Evolutionary conservation across 768 basidiomycete genomes (phyloP).

Genomic region (Hortiboletus flavorubellus): DNA sequence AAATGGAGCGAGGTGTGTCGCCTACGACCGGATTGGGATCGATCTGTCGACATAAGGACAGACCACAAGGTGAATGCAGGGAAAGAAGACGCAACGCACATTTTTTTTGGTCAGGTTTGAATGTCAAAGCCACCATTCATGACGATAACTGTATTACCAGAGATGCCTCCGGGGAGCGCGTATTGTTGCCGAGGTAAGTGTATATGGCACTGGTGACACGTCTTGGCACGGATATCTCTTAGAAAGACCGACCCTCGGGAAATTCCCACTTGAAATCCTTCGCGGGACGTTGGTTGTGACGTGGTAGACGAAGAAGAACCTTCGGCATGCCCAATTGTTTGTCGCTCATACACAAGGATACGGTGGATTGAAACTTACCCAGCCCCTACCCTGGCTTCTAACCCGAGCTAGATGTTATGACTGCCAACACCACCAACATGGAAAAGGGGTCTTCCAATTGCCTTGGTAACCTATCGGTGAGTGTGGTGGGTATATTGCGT

Average conservation of each 20-base stretch:
- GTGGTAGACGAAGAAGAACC: neutral
- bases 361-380: neutral
- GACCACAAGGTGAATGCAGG: neutral
- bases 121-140: neutral
- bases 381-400: neutral
- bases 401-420: neutral
- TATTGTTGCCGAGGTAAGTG: too few relatives aligned
- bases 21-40: neutral
- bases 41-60: too few relatives aligned
- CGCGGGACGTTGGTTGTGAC: neutral
- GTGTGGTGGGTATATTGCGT: neutral
- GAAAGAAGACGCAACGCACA: too few relatives aligned
- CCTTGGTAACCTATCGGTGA: neutral
- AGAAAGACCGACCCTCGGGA: neutral
- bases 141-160: neutral
- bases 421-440: neutral
- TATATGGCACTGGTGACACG: neutral
- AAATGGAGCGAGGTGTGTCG: neutral
- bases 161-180: too few relatives aligned
- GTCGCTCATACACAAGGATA: neutral
- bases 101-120: neutral
- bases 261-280: constrained; percentile 5
- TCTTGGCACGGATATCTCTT: neutral
- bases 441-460: neutral
- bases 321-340: neutral